A percentile compares a stretch with the other conserved stretches of the same genome.
phyloP scores from a whole-genome alignment of 352 stramenopile genomes.

The Phytophthora meadii region DNA sequence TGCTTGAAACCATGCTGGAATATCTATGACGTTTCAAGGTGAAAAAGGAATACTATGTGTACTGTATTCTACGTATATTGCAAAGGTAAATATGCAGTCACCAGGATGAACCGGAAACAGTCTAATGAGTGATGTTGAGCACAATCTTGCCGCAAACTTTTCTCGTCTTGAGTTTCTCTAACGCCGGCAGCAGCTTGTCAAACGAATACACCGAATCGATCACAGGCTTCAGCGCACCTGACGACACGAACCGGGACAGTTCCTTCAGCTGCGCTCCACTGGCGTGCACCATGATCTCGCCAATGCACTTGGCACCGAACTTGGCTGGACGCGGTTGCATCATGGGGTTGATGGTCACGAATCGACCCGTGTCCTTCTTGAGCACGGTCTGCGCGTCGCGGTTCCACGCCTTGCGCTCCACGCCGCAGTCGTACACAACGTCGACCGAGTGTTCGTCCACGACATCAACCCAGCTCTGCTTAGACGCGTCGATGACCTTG shows the following conservation, averaged over 20 bases:
- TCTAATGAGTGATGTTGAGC: slow-evolving; percentile 32
- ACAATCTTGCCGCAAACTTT: slow-evolving; percentile 63
- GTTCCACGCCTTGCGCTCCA: slow-evolving; percentile 39
- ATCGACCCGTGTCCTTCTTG: slow-evolving; percentile 33
- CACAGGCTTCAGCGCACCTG: slow-evolving; percentile 34
- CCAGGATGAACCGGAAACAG: neutral
- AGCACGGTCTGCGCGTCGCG: slow-evolving; percentile 37
- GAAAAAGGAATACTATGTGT: too few species aligned
- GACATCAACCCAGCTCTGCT: slow-evolving; percentile 41
- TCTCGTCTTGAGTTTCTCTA: slow-evolving; percentile 51
- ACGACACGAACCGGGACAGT: slow-evolving; percentile 40
- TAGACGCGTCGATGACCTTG: slow-evolving; percentile 67
- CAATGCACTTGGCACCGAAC: slow-evolving; percentile 45
- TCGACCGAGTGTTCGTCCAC: slow-evolving; percentile 46
- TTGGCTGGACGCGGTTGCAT: slow-evolving; percentile 41
- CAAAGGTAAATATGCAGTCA: neutral
- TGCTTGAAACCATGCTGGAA: too few species aligned
- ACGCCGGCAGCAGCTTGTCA: slow-evolving; percentile 42
- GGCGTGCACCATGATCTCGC: slow-evolving; percentile 35
- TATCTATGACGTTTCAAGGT: too few species aligned
- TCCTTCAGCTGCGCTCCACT: slow-evolving; percentile 44
- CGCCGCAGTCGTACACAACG: slow-evolving; percentile 45
- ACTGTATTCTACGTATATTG: neutral
- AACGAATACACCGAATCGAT: slow-evolving; percentile 54
- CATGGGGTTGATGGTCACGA: slow-evolving; percentile 43